Base-by-base conservation (phyloP, 2,329 filamentous ascomycete species). In the Sporothrix curviconia region DNA sequence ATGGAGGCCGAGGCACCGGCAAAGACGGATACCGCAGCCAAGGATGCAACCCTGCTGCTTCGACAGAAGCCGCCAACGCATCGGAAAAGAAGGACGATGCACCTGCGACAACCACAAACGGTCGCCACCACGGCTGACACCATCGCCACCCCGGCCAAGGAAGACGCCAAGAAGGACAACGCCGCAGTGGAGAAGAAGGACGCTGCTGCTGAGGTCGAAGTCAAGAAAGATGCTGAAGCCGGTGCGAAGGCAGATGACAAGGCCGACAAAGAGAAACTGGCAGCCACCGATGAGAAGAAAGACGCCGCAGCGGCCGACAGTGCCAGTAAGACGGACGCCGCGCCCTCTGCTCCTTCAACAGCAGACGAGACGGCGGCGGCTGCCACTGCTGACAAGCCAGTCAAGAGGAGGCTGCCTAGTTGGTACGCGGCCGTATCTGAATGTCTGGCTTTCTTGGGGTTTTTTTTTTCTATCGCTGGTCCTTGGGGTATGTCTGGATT, bases 391-490 rank as follows among this genome's bases (percentile, higher is more conserved):
- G 66, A 53, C 9, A 61, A 63, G 52, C 32, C 49, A 15, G 56
- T 59, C 3, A 61, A 59, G 53, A 51, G 44, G 57, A 62, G 40
- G 36, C 57, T 11, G 60, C 54, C 8, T 57, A 56, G 39, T n/a
- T 7, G 5, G 15, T 15, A 28, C 22, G 7, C 6, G 7, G 28
- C 24, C 8, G 19, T 8, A 17, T 15, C 14, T 32, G 9, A 19
- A 22, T 42, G 22, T 22, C 40, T 22, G 22, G 40, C 36, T 24
- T 39, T 32, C 12, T 28, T 14, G 44, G 19, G 37, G 6, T 34
- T 22, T 36, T n/a, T 14, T n/a, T 39, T 12, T 22, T 32, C 19
- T 6, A 22, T 37, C 24, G 40, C 22, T 46, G 17, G 39, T 22
- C 6, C n/a, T 42, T n/a, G n/a, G n/a, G n/a, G n/a, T 25, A 25